Conservation (phyloP, 257 asterid genomes). For the Solanum pinnatisectum region DNA sequence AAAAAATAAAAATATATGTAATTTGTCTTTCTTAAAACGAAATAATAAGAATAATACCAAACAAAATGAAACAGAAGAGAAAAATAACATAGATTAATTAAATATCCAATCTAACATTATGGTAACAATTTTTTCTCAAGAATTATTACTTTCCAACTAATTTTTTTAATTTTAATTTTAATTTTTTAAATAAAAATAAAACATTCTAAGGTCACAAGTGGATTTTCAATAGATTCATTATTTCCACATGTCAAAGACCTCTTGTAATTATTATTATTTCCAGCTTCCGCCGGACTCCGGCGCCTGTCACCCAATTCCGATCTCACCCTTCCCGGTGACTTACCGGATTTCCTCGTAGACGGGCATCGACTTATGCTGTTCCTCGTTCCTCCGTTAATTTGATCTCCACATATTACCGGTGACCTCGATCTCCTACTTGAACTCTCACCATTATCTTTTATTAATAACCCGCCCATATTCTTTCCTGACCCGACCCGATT, state of each 20-base stretch:
- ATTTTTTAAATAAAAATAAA: conserved; percentile 57
- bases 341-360: conserved; percentile 37
- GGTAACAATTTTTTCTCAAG: neutral
- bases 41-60: too few relatives aligned
- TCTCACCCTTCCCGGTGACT: conserved; percentile 48
- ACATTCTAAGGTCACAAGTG: conserved; percentile 88
- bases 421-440: conserved; percentile 55
- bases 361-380: conserved; percentile 27
- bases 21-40: too few relatives aligned
- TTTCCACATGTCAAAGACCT: conserved; percentile 32
- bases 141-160: neutral
- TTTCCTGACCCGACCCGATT: conserved; percentile 18
- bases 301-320: conserved; percentile 39
- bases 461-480: conserved; percentile 11
- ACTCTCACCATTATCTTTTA: conserved; percentile 38
- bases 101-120: neutral
- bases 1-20: too few relatives aligned
- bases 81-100: neutral
- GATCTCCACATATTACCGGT: conserved; percentile 36
- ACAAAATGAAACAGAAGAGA: too few relatives aligned
- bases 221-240: conserved; percentile 69
- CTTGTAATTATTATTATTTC: neutral
- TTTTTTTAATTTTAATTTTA: neutral
- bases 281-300: conserved; percentile 11
- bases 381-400: neutral